phyloP scores from a whole-genome alignment of 163 green algal genomes.

The Volvox carteri region DNA sequence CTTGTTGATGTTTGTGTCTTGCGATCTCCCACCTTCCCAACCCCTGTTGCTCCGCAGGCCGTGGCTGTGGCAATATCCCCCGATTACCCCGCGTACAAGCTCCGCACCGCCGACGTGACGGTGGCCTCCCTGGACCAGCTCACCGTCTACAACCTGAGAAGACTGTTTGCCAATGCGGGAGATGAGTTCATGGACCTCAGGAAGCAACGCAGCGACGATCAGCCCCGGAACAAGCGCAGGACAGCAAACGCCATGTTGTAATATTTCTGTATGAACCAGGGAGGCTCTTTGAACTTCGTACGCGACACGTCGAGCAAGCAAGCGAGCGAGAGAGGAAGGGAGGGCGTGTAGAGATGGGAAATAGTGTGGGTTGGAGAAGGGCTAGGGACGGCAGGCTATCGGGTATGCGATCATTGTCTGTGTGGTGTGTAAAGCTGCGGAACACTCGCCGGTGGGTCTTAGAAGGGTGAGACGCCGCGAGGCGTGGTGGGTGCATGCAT shows the following conservation, averaged over 20 bases:
- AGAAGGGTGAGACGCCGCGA: too few species aligned
- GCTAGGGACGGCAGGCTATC: too few species aligned
- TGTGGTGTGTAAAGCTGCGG: too few species aligned
- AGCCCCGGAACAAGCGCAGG: neutral
- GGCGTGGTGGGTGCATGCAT: too few species aligned
- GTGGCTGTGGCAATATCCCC: slow-evolving; percentile 62
- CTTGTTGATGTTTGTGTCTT: neutral
- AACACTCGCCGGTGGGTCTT: too few species aligned
- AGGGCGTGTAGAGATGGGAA: too few species aligned
- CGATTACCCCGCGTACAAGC: slow-evolving; percentile 73
- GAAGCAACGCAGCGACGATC: slow-evolving; percentile 50
- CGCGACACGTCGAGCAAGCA: too few species aligned
- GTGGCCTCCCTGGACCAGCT: slow-evolving; percentile 82
- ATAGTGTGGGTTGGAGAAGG: too few species aligned
- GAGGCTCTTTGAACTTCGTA: too few species aligned
- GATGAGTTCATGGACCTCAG: slow-evolving; percentile 56
- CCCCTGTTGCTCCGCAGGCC: slow-evolving; percentile 63
- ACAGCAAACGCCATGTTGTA: slow-evolving; percentile 7
- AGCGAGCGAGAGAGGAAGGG: too few species aligned
- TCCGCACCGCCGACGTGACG: slow-evolving; percentile 90
- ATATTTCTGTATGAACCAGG: too few species aligned
- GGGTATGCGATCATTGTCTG: too few species aligned
- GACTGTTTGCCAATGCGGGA: slow-evolving; percentile 81
- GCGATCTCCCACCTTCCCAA: neutral
- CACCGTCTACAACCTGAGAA: slow-evolving; percentile 91